These are phyloP conservation scores for Zoysia matrella DNA, from an alignment of 202 grass and related monocot species.

Conservation along the genomic window DNA sequence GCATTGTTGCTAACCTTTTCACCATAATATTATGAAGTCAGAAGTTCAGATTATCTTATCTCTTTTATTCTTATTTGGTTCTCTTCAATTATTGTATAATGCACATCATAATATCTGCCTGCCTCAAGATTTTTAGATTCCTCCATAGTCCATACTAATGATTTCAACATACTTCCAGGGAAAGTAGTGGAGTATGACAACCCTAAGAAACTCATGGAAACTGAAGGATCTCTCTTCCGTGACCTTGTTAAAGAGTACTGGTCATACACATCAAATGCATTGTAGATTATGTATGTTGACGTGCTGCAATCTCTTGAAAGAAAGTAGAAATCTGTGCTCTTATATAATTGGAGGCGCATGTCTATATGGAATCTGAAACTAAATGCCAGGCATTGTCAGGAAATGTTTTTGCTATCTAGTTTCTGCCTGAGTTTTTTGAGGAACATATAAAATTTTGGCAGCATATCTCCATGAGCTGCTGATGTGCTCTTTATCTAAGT, in stretches of 20 bases:
- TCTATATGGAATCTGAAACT: too few species aligned
- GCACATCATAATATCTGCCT: too few species aligned
- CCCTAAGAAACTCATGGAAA: slow-evolving; percentile 73
- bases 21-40: too few species aligned
- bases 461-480: neutral
- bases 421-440: slow-evolving; percentile 1
- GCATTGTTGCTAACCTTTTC: too few species aligned
- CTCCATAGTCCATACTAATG: slow-evolving; percentile 10
- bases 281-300: too few species aligned
- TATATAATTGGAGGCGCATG: too few species aligned
- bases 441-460: neutral
- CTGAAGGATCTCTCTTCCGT: slow-evolving; percentile 72
- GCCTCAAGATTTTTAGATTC: too few species aligned
- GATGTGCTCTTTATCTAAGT: neutral
- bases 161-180: slow-evolving; percentile 36
- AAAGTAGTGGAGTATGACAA: slow-evolving; percentile 69
- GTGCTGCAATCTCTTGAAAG: too few species aligned
- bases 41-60: too few species aligned
- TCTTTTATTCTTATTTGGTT: too few species aligned
- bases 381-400: neutral
- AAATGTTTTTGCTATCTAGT: neutral
- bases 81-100: too few species aligned
- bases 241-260: slow-evolving; percentile 77
- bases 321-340: too few species aligned
- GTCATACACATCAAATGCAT: slow-evolving; percentile 44